These are phyloP conservation scores for Blumeria graminis DNA, from an alignment of 2,329 filamentous ascomycete species.

Conservation along the genomic window DNA sequence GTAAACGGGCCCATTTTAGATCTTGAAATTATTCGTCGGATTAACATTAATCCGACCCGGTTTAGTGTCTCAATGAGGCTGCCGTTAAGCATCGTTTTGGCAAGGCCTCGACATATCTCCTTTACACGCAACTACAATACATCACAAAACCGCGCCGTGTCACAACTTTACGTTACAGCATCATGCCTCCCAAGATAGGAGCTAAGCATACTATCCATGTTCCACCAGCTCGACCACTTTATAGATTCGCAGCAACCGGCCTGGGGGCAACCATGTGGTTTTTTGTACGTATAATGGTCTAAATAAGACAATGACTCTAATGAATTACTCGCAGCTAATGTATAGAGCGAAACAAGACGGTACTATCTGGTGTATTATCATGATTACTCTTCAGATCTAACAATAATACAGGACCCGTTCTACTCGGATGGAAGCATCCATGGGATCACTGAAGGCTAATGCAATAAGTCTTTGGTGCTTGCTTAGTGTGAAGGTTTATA, in stretches of 20 bases:
- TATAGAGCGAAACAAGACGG: slow-evolving; percentile 94
- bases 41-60: too few relatives aligned
- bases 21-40: too few relatives aligned
- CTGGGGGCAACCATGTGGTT: slow-evolving; percentile 98
- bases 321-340: slow-evolving; percentile 42
- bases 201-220: slow-evolving; percentile 29
- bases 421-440: slow-evolving; percentile 86
- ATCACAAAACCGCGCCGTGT: too few relatives aligned
- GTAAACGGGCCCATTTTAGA: too few relatives aligned
- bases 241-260: slow-evolving; percentile 66
- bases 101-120: too few relatives aligned
- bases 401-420: slow-evolving; percentile 31
- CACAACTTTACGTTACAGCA: too few relatives aligned
- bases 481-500: too few relatives aligned
- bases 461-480: too few relatives aligned
- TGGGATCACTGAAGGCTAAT: slow-evolving; percentile 52
- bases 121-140: too few relatives aligned
- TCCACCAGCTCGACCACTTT: slow-evolving; percentile 41
- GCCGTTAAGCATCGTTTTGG: too few relatives aligned
- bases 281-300: slow-evolving; percentile 40
- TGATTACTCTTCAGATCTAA: slow-evolving; percentile 5
- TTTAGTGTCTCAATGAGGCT: too few relatives aligned
- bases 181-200: slow-evolving; percentile 5
- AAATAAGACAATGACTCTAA: not conserved
- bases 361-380: slow-evolving; percentile 43